A percentile compares a stretch with the other conserved stretches of the same genome.
phyloP scores from a whole-genome alignment of 495 filamentous ascomycete genomes.

The Penicillium canariense region DNA sequence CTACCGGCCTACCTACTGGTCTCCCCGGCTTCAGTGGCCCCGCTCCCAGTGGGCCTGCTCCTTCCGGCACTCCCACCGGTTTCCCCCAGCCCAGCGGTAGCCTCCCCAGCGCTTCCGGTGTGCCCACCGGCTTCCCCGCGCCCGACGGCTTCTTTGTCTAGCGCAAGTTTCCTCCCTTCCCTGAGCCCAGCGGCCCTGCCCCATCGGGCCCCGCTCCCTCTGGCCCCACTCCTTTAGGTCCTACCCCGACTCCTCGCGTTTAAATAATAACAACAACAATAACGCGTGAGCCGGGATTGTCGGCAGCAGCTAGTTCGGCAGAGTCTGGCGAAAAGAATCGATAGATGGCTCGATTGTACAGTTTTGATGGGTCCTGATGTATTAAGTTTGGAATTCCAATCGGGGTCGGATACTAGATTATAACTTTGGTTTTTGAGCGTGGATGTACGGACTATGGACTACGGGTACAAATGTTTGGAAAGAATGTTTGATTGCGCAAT shows the following conservation, averaged over 20 bases:
- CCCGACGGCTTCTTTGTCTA: neutral
- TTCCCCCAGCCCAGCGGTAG: slow-evolving; percentile 3
- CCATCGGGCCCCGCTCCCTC: neutral
- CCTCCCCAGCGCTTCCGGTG: slow-evolving; percentile 2
- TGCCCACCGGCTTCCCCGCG: neutral
- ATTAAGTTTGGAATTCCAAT: neutral
- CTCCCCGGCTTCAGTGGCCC: neutral
- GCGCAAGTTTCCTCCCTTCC: neutral
- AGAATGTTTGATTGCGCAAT: slow-evolving; percentile 12
- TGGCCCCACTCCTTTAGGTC: neutral
- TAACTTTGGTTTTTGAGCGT: neutral
- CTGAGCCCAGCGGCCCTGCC: slow-evolving; percentile 2
- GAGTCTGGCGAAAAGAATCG: neutral
- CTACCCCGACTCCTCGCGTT: slow-evolving; percentile 2
- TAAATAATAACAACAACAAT: neutral
- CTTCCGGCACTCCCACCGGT: neutral
- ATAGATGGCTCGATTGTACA: too few relatives aligned
- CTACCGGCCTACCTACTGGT: neutral
- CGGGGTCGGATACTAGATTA: neutral
- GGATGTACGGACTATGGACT: neutral
- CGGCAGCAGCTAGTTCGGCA: neutral
- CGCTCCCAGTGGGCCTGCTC: slow-evolving; percentile 2
- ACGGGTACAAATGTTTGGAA: slow-evolving; percentile 5
- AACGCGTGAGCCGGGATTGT: neutral
- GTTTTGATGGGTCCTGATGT: neutral